A percentile compares a stretch with the other conserved stretches of the same genome.
Evolutionary conservation across 495 filamentous ascomycete genomes (phyloP).

Genomic region (Evernia prunastri): DNA sequence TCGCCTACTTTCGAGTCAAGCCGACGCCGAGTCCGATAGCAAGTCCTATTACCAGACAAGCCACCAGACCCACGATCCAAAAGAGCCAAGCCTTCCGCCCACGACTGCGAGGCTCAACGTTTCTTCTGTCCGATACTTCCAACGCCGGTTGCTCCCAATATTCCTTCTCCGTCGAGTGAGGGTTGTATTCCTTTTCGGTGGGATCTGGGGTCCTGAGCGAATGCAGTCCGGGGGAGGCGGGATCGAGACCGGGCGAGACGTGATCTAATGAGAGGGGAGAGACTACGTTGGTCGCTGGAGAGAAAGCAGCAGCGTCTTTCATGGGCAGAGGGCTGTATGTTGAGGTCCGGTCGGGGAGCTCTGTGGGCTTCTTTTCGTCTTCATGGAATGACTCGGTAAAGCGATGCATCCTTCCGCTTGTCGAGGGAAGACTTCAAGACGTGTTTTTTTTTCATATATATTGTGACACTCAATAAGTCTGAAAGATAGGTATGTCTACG

Average conservation of each 20-base stretch:
- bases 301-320: neutral
- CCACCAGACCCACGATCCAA: constrained; percentile 9
- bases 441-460: neutral
- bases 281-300: neutral
- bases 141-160: neutral
- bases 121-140: neutral
- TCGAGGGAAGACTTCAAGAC: neutral
- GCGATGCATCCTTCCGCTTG: constrained; percentile 6
- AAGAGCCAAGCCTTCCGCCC: constrained; percentile 12
- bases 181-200: constrained; percentile 17
- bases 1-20: constrained; percentile 20
- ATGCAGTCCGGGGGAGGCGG: constrained; percentile 21
- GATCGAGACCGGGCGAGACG: neutral
- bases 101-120: neutral
- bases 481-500: constrained; percentile 2
- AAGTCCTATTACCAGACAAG: constrained; percentile 22
- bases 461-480: neutral
- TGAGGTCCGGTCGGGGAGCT: constrained; percentile 12
- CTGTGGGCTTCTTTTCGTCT: constrained; percentile 4
- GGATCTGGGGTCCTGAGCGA: constrained; percentile 15
- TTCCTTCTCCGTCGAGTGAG: constrained; percentile 14
- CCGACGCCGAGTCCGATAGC: constrained; percentile 26
- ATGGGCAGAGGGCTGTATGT: neutral
- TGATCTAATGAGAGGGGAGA: constrained; percentile 11
- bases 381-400: constrained; percentile 9